Conservation (phyloP, 2,329 filamentous ascomycete species). For the Colletotrichum brevisporum region DNA sequence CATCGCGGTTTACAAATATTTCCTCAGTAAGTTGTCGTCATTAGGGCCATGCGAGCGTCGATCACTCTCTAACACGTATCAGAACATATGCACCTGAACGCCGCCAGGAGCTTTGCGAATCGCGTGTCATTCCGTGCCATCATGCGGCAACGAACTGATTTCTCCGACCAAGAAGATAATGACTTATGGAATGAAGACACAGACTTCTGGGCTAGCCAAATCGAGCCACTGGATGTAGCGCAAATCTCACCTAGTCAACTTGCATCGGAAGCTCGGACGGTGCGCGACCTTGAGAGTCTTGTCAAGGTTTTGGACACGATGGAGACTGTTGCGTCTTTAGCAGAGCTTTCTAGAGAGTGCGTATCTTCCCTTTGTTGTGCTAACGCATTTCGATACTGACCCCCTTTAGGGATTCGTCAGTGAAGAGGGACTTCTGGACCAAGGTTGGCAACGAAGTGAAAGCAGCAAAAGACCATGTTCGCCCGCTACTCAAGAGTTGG, state of each 20-base stretch:
- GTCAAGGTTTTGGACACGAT: conserved; percentile 76
- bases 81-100: conserved; percentile 67
- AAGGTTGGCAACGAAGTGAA: conserved; percentile 69
- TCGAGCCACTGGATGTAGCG: conserved; percentile 53
- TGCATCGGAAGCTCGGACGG: conserved; percentile 70
- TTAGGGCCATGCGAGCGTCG: conserved; percentile 25
- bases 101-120: conserved; percentile 67
- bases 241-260: conserved; percentile 59
- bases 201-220: conserved; percentile 56
- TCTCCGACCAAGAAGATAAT: conserved; percentile 54
- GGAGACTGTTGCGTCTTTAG: conserved; percentile 74
- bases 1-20: conserved; percentile 83
- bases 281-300: conserved; percentile 78
- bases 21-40: conserved; percentile 78
- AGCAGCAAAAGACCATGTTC: conserved; percentile 68
- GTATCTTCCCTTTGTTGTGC: conserved; percentile 44
- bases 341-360: conserved; percentile 67
- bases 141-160: conserved; percentile 56
- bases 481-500: conserved; percentile 76
- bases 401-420: conserved; percentile 47
- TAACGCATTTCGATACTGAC: conserved; percentile 45
- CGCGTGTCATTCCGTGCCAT: conserved; percentile 66
- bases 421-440: conserved; percentile 65
- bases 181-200: conserved; percentile 54
- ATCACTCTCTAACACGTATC: conserved; percentile 28